Percentiles rank a stretch among this genome's conserved stretches.
phyloP scores from a whole-genome alignment of 495 filamentous ascomycete genomes.

The Penicillium canescens region DNA sequence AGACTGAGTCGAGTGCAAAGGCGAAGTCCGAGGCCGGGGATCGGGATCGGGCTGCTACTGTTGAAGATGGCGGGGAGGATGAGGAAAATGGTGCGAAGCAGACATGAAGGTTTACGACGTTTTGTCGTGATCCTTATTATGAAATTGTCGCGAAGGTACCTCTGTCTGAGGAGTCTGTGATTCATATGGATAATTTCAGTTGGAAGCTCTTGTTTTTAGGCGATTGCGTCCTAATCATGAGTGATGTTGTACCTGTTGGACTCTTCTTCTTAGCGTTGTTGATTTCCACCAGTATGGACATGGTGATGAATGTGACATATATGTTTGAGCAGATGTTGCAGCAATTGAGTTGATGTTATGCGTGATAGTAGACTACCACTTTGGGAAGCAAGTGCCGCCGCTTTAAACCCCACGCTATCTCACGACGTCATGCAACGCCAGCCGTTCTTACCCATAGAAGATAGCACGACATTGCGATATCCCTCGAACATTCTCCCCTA shows the following conservation, averaged over 20 bases:
- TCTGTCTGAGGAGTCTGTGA: neutral
- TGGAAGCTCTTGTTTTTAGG: neutral
- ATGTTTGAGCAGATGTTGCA: conserved; percentile 3
- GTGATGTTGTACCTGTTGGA: neutral
- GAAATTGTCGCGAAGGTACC: neutral
- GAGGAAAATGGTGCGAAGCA: conserved; percentile 8
- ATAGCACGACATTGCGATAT: no score
- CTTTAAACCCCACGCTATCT: no score
- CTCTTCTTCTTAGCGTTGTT: conserved; percentile 1
- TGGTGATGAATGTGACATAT: neutral
- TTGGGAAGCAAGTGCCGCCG: no score
- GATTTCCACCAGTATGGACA: neutral
- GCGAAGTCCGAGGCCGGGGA: conserved; percentile 7
- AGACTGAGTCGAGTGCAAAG: conserved; percentile 18
- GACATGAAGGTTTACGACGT: neutral
- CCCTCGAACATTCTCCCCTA: no score
- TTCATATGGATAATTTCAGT: neutral
- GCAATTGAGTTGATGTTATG: neutral
- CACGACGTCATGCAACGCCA: no score
- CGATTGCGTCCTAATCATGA: neutral
- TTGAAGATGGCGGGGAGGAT: conserved; percentile 20
- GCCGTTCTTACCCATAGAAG: no score
- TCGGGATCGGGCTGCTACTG: conserved; percentile 10
- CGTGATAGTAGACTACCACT: neutral
- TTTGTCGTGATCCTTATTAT: neutral